Conservation (phyloP, 202 grass and related monocot genomes). For the Saccharum hybrid region DNA sequence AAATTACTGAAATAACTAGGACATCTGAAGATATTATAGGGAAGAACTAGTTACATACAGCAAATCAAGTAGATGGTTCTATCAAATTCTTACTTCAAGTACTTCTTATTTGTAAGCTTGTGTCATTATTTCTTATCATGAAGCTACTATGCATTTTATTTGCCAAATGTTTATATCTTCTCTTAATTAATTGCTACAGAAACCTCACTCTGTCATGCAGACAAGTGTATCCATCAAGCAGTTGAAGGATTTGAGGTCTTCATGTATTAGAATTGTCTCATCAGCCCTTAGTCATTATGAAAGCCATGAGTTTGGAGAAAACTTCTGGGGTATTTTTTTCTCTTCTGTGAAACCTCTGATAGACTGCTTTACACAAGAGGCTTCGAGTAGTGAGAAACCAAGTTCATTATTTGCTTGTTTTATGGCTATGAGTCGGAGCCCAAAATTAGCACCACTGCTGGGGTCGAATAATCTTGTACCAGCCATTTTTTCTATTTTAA, state of each 20-base stretch:
- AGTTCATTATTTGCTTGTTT: slow-evolving; percentile 93
- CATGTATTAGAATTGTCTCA: slow-evolving; percentile 74
- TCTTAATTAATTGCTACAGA: slow-evolving; percentile 26
- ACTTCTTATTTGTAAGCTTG: slow-evolving; percentile 16
- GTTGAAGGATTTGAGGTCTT: slow-evolving; percentile 81
- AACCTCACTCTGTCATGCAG: slow-evolving; percentile 53
- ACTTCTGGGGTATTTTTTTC: slow-evolving; percentile 91
- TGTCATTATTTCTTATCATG: slow-evolving; percentile 12
- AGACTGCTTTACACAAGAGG: slow-evolving; percentile 82
- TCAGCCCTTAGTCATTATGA: slow-evolving; percentile 72
- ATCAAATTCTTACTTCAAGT: background rate
- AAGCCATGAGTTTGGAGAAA: slow-evolving; percentile 70
- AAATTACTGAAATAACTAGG: slow-evolving; percentile 14
- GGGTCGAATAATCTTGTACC: slow-evolving; percentile 73
- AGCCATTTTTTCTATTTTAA: slow-evolving; percentile 85
- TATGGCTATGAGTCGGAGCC: slow-evolving; percentile 82
- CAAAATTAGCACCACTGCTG: slow-evolving; percentile 68
- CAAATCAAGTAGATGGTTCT: slow-evolving; percentile 14
- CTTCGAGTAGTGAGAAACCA: slow-evolving; percentile 84
- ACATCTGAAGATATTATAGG: slow-evolving; percentile 15
- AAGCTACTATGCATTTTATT: slow-evolving; percentile 26
- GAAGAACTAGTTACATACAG: slow-evolving; percentile 19
- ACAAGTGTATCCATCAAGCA: slow-evolving; percentile 63
- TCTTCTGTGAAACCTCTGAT: slow-evolving; percentile 73
- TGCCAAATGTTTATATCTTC: slow-evolving; percentile 7